Percentiles rank a stretch among this genome's conserved stretches.
Evolutionary conservation across 768 basidiomycete species (phyloP).

Genomic region (Boletus tylopilopsis): DNA sequence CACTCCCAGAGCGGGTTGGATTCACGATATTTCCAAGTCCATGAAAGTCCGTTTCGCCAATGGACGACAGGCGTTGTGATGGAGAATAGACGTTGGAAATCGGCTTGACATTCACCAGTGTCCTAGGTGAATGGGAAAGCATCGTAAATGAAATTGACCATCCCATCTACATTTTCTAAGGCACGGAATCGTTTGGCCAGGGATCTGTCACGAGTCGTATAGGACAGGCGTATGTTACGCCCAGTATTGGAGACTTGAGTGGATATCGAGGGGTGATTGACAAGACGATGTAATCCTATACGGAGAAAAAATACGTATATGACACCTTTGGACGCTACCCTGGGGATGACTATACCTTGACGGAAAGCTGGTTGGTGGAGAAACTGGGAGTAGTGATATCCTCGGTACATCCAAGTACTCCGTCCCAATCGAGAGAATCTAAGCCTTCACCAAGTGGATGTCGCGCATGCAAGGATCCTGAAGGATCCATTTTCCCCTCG

Average conservation of each 20-base stretch:
- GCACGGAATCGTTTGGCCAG: constrained; percentile 28
- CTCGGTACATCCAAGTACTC: constrained; percentile 40
- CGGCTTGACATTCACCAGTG: neutral
- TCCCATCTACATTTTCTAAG: neutral
- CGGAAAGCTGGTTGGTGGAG: constrained; percentile 38
- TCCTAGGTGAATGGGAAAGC: neutral
- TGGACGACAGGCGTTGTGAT: too few species aligned
- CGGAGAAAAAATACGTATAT: neutral
- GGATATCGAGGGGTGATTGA: constrained; percentile 41
- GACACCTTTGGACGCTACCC: neutral
- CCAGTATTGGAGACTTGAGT: constrained; percentile 34
- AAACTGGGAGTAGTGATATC: constrained; percentile 46
- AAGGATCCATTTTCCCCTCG: constrained; percentile 46
- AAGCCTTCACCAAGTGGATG: constrained; percentile 24
- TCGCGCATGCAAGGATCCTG: constrained; percentile 33
- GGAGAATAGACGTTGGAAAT: neutral
- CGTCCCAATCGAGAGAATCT: constrained; percentile 59
- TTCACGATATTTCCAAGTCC: too few species aligned
- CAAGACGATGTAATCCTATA: constrained; percentile 57
- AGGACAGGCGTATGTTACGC: constrained; percentile 43
- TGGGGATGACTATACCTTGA: constrained; percentile 41
- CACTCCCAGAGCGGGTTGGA: too few species aligned
- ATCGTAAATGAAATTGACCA: neutral
- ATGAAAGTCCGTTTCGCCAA: too few species aligned
- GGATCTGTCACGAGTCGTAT: constrained; percentile 60